A percentile compares a stretch with the other conserved stretches of the same genome.
These are phyloP conservation scores for Fraxinus paxiana DNA, from an alignment of 305 asterid species.

Conservation along the genomic window DNA sequence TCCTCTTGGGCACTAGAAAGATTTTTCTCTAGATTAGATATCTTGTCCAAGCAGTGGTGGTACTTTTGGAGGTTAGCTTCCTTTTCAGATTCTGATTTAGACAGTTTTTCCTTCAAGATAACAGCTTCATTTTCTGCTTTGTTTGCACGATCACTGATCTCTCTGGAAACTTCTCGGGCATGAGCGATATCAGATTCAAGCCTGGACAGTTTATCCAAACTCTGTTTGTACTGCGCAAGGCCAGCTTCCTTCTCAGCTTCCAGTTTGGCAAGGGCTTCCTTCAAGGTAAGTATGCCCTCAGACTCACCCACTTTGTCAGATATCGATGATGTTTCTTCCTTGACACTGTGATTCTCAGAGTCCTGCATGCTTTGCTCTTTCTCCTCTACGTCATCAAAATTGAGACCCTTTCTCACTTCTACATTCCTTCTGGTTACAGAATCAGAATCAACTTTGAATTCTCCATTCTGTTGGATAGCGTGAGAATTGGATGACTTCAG, in stretches of 20 bases:
- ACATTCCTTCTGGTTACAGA: constrained; percentile 38
- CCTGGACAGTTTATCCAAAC: constrained; percentile 57
- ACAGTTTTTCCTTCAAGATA: constrained; percentile 54
- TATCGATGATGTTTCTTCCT: constrained; percentile 23
- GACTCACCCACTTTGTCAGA: constrained; percentile 36
- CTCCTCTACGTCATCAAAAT: constrained; percentile 58
- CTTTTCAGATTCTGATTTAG: constrained; percentile 67
- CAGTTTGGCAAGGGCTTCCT: constrained; percentile 65
- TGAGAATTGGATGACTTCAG: constrained; percentile 22
- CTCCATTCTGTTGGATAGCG: constrained; percentile 52
- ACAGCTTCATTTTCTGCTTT: constrained; percentile 73
- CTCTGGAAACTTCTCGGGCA: constrained; percentile 55
- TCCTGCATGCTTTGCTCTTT: constrained; percentile 30
- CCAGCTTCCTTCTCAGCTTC: constrained; percentile 94
- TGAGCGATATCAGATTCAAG: constrained; percentile 63
- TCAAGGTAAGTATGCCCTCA: constrained; percentile 55
- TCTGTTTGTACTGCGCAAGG: constrained; percentile 56
- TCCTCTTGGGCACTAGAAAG: constrained; percentile 44
- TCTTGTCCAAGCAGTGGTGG: constrained; percentile 54
- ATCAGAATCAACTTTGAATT: constrained; percentile 45
- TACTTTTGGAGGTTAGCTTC: constrained; percentile 67
- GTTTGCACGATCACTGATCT: constrained; percentile 59
- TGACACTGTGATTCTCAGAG: constrained; percentile 26
- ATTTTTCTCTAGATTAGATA: constrained; percentile 55
- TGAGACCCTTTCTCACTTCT: constrained; percentile 69